Evolutionary conservation across 169 alveolate species (phyloP).

Genomic region (Plasmodium falciparum): DNA sequence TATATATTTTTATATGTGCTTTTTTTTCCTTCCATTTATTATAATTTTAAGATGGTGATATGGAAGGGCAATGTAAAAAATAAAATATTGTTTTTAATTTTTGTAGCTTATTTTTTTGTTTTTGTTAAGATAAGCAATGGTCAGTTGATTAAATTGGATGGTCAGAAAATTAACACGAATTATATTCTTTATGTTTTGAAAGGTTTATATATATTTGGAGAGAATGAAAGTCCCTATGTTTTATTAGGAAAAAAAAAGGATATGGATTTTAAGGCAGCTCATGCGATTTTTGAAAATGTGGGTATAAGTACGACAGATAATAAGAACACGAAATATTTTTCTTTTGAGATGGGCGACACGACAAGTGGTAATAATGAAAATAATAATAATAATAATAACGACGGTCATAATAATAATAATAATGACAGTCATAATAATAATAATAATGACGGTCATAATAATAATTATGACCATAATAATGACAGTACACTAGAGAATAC

Average conservation of each 20-base stretch:
- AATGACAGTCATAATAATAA: not conserved
- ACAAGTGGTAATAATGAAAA: not conserved
- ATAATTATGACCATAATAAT: not conserved
- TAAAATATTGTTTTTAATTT: constrained; percentile 6
- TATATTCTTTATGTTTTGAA: constrained; percentile 75
- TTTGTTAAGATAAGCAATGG: constrained; percentile 34
- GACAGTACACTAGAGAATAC: not conserved
- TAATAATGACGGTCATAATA: too few relatives aligned
- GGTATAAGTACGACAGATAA: constrained; percentile 72
- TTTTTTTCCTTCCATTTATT: not conserved
- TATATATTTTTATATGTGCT: not conserved
- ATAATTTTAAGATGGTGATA: constrained; percentile 46
- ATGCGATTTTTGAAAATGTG: constrained; percentile 69
- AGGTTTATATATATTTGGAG: constrained; percentile 70
- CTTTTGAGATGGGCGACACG: constrained; percentile 27
- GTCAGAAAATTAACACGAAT: constrained; percentile 70
- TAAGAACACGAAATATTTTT: constrained; percentile 68
- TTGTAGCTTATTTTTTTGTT: constrained; percentile 25
- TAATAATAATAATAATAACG: not conserved
- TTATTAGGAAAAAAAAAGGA: constrained; percentile 73
- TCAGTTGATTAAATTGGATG: constrained; percentile 74
- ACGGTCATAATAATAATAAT: not conserved
- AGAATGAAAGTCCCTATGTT: constrained; percentile 64
- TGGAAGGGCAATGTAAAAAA: constrained; percentile 63
- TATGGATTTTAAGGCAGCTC: constrained; percentile 38